These are phyloP conservation scores for Camelina neglecta DNA, from an alignment of 345 rosid species.

Conservation along the genomic window DNA sequence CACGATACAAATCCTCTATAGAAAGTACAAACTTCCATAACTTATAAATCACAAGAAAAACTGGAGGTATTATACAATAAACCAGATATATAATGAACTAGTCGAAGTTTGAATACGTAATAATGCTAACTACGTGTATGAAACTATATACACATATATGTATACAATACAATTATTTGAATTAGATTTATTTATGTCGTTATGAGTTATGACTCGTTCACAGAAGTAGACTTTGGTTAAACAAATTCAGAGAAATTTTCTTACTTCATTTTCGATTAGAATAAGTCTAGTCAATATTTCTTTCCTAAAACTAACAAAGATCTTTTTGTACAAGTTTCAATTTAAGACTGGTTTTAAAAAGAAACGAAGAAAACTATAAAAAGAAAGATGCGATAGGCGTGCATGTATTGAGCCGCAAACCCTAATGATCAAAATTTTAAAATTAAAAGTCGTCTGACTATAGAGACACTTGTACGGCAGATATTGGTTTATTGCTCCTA, in stretches of 20 bases:
- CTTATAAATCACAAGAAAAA: constrained; percentile 1
- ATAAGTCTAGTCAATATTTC: constrained; percentile 21
- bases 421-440: constrained; percentile 22
- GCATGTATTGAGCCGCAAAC: constrained; percentile 50
- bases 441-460: constrained; percentile 42
- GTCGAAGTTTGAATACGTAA: constrained; percentile 28
- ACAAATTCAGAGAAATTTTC: background rate
- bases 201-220: constrained; percentile 28
- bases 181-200: background rate
- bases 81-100: constrained; percentile 1
- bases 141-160: background rate
- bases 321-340: background rate
- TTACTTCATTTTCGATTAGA: background rate
- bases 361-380: constrained; percentile 1
- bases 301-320: constrained; percentile 27
- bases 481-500: constrained; percentile 11
- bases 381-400: constrained; percentile 36
- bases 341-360: constrained; percentile 8
- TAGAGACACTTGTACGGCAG: background rate
- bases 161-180: background rate
- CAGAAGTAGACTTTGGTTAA: constrained; percentile 28
- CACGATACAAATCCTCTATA: background rate
- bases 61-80: background rate
- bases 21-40: background rate
- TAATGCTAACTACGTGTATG: constrained; percentile 19